Conservation (phyloP, 345 rosid species). For the Laguncularia racemosa region DNA sequence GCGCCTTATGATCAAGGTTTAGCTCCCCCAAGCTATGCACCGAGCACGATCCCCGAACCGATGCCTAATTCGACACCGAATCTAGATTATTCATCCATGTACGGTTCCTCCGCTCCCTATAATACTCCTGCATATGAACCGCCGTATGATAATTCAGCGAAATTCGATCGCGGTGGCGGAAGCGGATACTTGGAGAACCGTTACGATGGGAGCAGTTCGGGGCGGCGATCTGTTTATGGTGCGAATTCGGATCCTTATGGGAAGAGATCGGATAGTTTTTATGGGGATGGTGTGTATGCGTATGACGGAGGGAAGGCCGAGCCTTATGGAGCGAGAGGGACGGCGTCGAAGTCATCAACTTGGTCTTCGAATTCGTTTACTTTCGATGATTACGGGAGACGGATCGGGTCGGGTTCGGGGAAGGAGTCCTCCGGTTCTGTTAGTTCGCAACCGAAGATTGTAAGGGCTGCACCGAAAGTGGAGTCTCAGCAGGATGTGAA, state of each 20-base stretch:
- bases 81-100: slow-evolving; percentile 37
- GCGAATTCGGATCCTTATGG: slow-evolving; percentile 60
- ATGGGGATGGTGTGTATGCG: slow-evolving; percentile 81
- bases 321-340: slow-evolving; percentile 95
- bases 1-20: neutral
- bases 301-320: slow-evolving; percentile 79
- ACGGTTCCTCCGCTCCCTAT: slow-evolving; percentile 32
- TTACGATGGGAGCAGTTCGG: slow-evolving; percentile 36
- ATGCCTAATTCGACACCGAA: slow-evolving; percentile 18
- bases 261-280: slow-evolving; percentile 52
- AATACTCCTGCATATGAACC: slow-evolving; percentile 32
- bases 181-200: slow-evolving; percentile 33
- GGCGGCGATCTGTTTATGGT: slow-evolving; percentile 45
- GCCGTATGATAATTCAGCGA: slow-evolving; percentile 42
- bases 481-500: slow-evolving; percentile 73
- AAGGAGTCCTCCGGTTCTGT: slow-evolving; percentile 37
- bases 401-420: slow-evolving; percentile 51
- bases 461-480: slow-evolving; percentile 84
- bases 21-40: slow-evolving; percentile 7
- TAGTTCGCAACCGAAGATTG: slow-evolving; percentile 52
- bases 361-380: slow-evolving; percentile 23
- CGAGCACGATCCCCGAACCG: slow-evolving; percentile 18
- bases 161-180: slow-evolving; percentile 42
- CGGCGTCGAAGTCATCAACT: slow-evolving; percentile 68
- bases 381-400: slow-evolving; percentile 92